phyloP scores from a whole-genome alignment of 352 stramenopile genomes.

The Phytophthora parvispora region DNA sequence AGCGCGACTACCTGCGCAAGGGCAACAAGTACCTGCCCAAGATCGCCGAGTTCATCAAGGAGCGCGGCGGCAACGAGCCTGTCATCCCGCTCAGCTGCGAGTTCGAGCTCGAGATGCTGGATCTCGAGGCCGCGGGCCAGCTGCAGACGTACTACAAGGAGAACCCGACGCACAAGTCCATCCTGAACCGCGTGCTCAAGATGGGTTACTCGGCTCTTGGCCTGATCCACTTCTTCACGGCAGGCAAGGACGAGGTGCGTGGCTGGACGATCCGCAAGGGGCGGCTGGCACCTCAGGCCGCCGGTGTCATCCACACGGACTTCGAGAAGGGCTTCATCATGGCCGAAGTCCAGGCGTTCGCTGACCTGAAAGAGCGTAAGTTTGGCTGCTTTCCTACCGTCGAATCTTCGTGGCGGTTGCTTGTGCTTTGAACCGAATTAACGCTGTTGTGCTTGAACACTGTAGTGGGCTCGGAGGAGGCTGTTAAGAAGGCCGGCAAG shows the following conservation, averaged over 20 bases:
- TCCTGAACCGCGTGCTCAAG: conserved; percentile 98
- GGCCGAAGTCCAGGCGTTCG: conserved; percentile 91
- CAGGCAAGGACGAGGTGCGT: conserved; percentile 98
- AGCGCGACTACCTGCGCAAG: conserved; percentile 99
- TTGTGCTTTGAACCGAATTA: conserved; percentile 11
- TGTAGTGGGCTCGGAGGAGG: conserved; percentile 85
- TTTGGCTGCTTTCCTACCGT: conserved; percentile 19
- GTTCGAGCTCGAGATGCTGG: conserved; percentile 97
- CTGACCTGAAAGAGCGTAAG: conserved; percentile 92
- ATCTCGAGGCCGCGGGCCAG: conserved; percentile 73
- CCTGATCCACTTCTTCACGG: conserved; percentile 99
- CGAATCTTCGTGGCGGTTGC: not conserved
- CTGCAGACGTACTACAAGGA: conserved; percentile 80
- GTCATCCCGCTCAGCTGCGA: conserved; percentile 99
- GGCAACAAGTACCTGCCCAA: conserved; percentile 98
- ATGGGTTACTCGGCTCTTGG: conserved; percentile 98
- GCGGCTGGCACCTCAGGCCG: conserved; percentile 97
- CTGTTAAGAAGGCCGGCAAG: conserved; percentile 92
- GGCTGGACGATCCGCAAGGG: conserved; percentile 99
- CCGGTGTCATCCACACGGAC: conserved; percentile 99
- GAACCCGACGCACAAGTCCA: conserved; percentile 91
- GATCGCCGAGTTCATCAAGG: conserved; percentile 98
- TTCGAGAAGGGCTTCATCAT: conserved; percentile 99
- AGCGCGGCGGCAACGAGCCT: conserved; percentile 95
- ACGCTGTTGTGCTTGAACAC: conserved; percentile 1